A percentile compares a stretch with the other conserved stretches of the same genome.
Conservation (phyloP, 768 basidiomycete genomes). For the Termitomyces sp. region DNA sequence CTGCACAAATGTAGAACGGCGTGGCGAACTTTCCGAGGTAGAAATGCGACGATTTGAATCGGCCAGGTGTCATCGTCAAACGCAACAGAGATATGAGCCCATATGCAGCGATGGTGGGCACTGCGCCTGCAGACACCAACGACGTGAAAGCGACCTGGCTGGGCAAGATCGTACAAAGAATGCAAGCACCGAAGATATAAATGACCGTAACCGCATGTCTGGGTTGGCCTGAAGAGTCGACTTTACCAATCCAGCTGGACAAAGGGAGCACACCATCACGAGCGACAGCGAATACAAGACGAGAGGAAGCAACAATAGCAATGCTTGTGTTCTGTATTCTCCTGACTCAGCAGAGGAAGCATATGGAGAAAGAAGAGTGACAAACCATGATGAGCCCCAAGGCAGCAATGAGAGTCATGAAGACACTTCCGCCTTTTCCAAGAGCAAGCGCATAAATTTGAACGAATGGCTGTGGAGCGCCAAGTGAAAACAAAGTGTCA, state of each 20-base stretch:
- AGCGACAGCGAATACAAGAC: conserved; percentile 88
- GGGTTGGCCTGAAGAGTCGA: conserved; percentile 72
- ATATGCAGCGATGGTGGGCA: conserved; percentile 88
- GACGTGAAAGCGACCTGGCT: conserved; percentile 92
- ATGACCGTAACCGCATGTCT: conserved; percentile 89
- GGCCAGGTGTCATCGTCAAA: conserved; percentile 72
- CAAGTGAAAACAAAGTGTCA: conserved; percentile 67
- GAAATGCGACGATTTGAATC: conserved; percentile 74
- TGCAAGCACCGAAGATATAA: conserved; percentile 66
- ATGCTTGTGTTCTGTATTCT: conserved; percentile 74
- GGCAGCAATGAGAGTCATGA: conserved; percentile 85
- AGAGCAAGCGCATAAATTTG: conserved; percentile 82
- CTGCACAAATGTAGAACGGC: conserved; percentile 66
- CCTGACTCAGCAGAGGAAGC: background rate
- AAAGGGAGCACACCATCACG: conserved; percentile 88
- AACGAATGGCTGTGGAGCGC: conserved; percentile 90
- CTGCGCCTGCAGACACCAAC: conserved; percentile 79
- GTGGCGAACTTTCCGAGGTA: conserved; percentile 63
- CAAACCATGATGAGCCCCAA: conserved; percentile 80
- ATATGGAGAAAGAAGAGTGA: background rate
- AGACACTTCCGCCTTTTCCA: conserved; percentile 73
- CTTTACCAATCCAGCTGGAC: conserved; percentile 78
- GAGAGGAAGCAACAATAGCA: conserved; percentile 85
- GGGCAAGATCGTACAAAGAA: conserved; percentile 88
- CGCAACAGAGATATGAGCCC: conserved; percentile 77